phyloP scores from a whole-genome alignment of 768 basidiomycete genomes.

The Leucogyrophana mollusca region DNA sequence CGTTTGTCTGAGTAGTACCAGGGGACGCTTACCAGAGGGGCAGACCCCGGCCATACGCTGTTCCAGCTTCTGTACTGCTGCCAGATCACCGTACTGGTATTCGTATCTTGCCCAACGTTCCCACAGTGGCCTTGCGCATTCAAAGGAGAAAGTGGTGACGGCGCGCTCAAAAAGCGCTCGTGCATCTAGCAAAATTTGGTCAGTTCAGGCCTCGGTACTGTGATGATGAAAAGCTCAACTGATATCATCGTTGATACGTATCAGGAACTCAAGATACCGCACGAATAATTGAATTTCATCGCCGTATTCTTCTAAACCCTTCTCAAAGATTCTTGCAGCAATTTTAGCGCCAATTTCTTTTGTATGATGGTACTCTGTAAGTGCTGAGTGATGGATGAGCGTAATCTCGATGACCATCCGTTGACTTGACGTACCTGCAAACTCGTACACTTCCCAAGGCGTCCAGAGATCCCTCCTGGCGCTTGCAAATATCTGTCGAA shows the following conservation, averaged over 20 bases:
- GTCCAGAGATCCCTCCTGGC: constrained; percentile 76
- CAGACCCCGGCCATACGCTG: constrained; percentile 86
- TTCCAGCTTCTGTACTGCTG: constrained; percentile 86
- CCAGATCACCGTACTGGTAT: constrained; percentile 92
- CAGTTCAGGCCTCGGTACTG: constrained; percentile 1
- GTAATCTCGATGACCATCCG: constrained; percentile 3
- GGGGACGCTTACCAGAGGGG: constrained; percentile 60
- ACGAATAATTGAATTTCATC: constrained; percentile 84
- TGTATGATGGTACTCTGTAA: constrained; percentile 93
- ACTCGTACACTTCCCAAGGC: constrained; percentile 93
- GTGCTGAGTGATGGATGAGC: constrained; percentile 46
- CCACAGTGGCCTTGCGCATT: constrained; percentile 85
- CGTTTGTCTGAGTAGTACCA: not conserved
- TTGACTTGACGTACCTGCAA: constrained; percentile 58
- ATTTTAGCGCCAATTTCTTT: constrained; percentile 71
- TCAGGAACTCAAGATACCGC: constrained; percentile 88
- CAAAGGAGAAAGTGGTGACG: constrained; percentile 72
- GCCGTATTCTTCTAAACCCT: constrained; percentile 80
- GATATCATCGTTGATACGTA: constrained; percentile 92
- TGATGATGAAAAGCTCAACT: constrained; percentile 54
- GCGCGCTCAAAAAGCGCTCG: constrained; percentile 93
- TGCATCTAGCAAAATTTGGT: constrained; percentile 61
- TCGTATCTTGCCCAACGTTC: constrained; percentile 96
- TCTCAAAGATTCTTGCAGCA: constrained; percentile 90
- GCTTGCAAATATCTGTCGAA: constrained; percentile 74